Conservation (phyloP, 208 protist genomes). For the Acanthamoeba lenticulata region DNA sequence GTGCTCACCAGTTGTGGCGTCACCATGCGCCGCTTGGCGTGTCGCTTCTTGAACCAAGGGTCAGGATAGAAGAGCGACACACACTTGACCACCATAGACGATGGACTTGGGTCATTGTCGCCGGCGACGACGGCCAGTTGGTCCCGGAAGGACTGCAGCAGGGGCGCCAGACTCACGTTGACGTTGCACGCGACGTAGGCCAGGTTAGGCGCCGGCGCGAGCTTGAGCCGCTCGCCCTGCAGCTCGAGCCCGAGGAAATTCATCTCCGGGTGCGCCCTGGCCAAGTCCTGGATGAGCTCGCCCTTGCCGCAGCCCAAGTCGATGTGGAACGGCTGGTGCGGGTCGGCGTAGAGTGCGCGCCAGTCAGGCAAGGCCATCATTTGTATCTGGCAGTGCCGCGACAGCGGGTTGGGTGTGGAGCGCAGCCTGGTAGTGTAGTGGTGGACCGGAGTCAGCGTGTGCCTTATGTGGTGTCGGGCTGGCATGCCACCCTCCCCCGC, state of each 20-base stretch:
- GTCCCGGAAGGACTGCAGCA: not conserved
- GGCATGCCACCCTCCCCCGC: no score
- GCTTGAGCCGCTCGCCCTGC: not conserved
- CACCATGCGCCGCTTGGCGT: conserved; percentile 28
- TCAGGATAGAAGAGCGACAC: not conserved
- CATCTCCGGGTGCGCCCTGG: conserved; percentile 1
- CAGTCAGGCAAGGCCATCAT: not conserved
- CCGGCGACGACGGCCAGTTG: not conserved
- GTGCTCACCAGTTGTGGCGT: not conserved
- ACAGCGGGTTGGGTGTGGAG: not conserved
- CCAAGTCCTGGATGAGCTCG: not conserved
- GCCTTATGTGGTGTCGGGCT: no score
- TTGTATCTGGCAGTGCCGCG: not conserved
- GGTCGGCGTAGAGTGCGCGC: conserved; percentile 10
- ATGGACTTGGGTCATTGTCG: not conserved
- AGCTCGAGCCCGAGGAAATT: conserved; percentile 34
- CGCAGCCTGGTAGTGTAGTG: not conserved
- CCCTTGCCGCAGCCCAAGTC: conserved; percentile 41
- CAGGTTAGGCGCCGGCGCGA: not conserved
- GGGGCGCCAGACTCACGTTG: not conserved
- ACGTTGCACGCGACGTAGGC: not conserved
- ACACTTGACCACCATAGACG: not conserved
- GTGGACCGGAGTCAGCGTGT: no score
- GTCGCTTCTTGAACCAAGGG: conserved; percentile 39
- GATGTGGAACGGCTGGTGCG: not conserved